Conservation (phyloP, 768 basidiomycete genomes). For the Mycena indigotica region DNA sequence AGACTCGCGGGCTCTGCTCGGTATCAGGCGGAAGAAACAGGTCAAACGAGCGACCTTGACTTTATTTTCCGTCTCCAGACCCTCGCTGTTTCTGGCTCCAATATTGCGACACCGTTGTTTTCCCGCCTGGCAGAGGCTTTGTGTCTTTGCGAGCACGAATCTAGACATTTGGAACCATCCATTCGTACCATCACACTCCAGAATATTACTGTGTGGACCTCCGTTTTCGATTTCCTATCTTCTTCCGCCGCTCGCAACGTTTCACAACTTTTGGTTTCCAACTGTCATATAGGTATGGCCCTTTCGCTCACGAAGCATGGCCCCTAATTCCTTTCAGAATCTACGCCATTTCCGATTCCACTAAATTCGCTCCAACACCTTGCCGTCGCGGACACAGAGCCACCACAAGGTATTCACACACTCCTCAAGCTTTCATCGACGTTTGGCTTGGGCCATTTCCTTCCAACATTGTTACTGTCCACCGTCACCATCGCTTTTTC, state of each 20-base stretch:
- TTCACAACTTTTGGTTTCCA: background rate
- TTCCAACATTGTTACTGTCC: background rate
- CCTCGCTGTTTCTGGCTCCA: background rate
- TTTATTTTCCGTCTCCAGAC: background rate
- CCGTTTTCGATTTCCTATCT: background rate
- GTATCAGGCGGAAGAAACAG: background rate
- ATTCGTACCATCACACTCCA: background rate
- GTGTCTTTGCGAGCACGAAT: too few species aligned
- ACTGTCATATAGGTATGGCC: background rate
- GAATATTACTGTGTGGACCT: background rate
- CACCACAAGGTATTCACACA: background rate
- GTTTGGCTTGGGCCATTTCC: background rate
- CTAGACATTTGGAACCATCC: background rate
- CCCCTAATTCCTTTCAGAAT: background rate
- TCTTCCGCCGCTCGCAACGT: background rate
- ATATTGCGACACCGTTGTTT: background rate
- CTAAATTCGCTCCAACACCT: background rate
- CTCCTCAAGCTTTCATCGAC: background rate
- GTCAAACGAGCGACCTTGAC: too few species aligned
- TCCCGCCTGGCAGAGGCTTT: background rate
- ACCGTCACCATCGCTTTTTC: background rate
- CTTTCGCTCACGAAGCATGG: background rate
- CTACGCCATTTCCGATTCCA: background rate
- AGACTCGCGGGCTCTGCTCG: slow-evolving; percentile 12
- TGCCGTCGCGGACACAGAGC: background rate